Conservation (phyloP, 768 basidiomycete genomes). For the Pulveroboletus sp. region DNA sequence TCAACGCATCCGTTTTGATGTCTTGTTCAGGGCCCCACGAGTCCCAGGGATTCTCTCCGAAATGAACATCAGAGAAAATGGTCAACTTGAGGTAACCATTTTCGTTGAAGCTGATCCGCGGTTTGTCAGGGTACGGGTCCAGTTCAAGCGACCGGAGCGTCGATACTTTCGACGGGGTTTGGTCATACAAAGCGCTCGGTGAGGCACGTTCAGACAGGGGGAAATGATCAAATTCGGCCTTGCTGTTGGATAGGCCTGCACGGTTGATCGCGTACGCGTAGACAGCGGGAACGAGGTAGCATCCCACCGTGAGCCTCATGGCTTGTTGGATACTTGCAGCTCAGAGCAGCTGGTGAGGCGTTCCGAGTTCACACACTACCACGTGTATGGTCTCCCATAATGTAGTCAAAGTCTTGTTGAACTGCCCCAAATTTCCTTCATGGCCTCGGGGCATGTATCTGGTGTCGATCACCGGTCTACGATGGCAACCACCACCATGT, state of each 20-base stretch:
- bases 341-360: background rate
- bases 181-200: background rate
- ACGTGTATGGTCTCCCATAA: no score
- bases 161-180: background rate
- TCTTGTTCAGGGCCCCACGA: conserved; percentile 66
- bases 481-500: no score
- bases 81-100: conserved; percentile 69
- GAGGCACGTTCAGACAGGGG: background rate
- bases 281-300: conserved; percentile 3
- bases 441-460: no score
- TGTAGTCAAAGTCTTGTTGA: no score
- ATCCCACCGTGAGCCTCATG: conserved; percentile 1
- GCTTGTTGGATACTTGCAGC: background rate
- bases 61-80: conserved; percentile 72
- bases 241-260: background rate
- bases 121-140: conserved; percentile 43
- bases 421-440: no score
- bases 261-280: conserved; percentile 15
- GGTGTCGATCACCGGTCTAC: no score
- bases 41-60: conserved; percentile 72
- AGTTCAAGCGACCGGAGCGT: conserved; percentile 5
- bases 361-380: background rate
- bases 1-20: conserved; percentile 53
- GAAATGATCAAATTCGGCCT: background rate
- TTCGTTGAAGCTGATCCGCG: conserved; percentile 48